Evolutionary conservation across 768 basidiomycete genomes (phyloP).

Genomic region (Termitomyces bulborhizus): DNA sequence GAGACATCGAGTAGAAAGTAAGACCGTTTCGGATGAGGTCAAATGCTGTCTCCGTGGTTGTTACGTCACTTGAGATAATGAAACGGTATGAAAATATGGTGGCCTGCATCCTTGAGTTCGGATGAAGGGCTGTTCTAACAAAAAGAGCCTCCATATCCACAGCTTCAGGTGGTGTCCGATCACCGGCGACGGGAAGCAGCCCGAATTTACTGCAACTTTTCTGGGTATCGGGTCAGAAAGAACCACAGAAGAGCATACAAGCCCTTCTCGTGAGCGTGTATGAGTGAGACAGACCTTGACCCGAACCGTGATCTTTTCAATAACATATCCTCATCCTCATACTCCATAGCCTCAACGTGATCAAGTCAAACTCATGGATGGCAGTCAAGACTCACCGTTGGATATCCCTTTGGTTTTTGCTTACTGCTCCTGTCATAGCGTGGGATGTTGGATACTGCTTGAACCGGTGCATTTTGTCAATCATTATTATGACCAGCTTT

Average conservation of each 20-base stretch:
- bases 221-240: background rate
- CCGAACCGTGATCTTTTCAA: no score
- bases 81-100: background rate
- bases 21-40: background rate
- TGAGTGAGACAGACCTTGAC: no score
- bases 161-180: background rate
- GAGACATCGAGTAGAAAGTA: background rate
- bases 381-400: constrained; percentile 46
- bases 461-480: constrained; percentile 47
- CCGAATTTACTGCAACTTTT: background rate
- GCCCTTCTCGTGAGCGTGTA: no score
- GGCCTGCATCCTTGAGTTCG: background rate
- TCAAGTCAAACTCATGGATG: constrained; percentile 24
- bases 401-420: constrained; percentile 64
- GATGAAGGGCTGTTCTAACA: background rate
- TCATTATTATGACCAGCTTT: background rate
- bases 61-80: background rate
- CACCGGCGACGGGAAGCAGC: background rate
- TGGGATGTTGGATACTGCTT: constrained; percentile 87
- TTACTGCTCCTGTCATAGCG: constrained; percentile 56
- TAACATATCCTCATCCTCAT: no score
- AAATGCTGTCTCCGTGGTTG: no score
- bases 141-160: no score
- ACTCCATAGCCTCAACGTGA: background rate
- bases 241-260: background rate